phyloP scores from a whole-genome alignment of 176 grass and related monocot species.

The Cenchrus purpureus region DNA sequence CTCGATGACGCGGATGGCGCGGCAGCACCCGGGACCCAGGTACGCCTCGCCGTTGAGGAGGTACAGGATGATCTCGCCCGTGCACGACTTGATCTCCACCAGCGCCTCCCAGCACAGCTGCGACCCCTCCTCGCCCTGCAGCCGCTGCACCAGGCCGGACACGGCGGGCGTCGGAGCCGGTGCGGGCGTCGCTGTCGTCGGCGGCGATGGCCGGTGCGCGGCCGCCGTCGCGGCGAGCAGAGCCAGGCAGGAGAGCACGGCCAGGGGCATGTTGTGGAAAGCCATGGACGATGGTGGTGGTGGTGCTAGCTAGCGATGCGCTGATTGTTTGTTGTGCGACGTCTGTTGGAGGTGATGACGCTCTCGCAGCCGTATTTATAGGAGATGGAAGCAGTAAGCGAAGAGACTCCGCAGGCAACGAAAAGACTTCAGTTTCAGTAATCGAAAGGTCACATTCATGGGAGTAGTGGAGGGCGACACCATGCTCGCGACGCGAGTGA shows the following conservation, averaged over 20 bases:
- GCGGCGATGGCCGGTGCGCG: neutral
- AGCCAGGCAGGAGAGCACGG: slow-evolving; percentile 10
- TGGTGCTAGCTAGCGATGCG: neutral
- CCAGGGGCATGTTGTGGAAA: neutral
- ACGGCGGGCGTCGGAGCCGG: neutral
- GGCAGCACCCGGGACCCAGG: slow-evolving; percentile 67
- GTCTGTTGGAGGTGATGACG: neutral
- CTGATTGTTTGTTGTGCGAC: neutral
- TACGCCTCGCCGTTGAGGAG: slow-evolving; percentile 77
- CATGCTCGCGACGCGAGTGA: neutral
- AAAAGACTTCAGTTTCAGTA: slow-evolving; percentile 8
- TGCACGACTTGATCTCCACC: slow-evolving; percentile 73
- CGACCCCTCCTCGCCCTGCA: slow-evolving; percentile 43
- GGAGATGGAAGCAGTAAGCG: neutral
- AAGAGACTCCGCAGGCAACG: neutral
- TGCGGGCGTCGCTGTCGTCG: neutral
- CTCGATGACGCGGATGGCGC: slow-evolving; percentile 69
- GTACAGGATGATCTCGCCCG: slow-evolving; percentile 79
- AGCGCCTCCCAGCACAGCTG: slow-evolving; percentile 73
- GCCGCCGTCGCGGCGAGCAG: neutral
- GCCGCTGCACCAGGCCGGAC: slow-evolving; percentile 23
- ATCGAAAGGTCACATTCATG: neutral
- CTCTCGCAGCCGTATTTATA: slow-evolving; percentile 45
- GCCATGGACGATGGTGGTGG: slow-evolving; percentile 44
- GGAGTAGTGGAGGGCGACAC: neutral